Evolutionary conservation across 306 rosid genomes (phyloP), one percentile per base, ranked within the genome.

Genomic region (Carpinus fangiana): DNA sequence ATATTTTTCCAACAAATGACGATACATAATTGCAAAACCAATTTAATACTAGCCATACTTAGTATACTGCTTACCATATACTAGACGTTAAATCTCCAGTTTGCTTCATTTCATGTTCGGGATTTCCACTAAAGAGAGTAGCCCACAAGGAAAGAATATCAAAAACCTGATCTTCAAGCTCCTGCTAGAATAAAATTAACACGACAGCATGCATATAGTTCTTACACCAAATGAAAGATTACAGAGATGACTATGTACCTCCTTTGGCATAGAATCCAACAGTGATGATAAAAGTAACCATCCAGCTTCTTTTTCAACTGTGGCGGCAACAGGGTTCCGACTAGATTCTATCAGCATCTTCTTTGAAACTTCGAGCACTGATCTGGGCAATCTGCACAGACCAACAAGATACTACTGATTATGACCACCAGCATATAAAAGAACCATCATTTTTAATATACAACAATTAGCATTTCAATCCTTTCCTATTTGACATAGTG

Each of bases 81-180:
- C 82, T 91, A 71, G 93, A 87, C 75, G 74, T 54, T 85, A 93
- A 85, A 83, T 93, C 96, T 54, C 77, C 96, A 85, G 86, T 81
- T 79, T 85, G 84, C 56, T 72, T 76, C 53, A 81, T 78, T 86
- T 91, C 98, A 67, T 84, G 75, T 74, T 88, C 93, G 28, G 90
- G 90, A 81, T 86, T 91, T 76, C 88, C 94, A 65, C 81, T 72
- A 83, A 95, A 95, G 73, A 89, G 84, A 65, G 88, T 78, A 74
- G 92, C 93, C 98, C 98, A 93, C 56, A 95, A 84, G 83, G 98
- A 89, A 91, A 93, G 98, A 73, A 95, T 91, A 85, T 95, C 98
- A 84, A 95, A 95, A 72, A 88, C 93, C 81, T 93, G 93, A 80
- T 91, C 96, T 86, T 91, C 96, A 79, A 93, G 90, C 87, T 91